Percentiles rank a stretch among this genome's conserved stretches.
Evolutionary conservation across 2,329 filamentous ascomycete species (phyloP).

Genomic region (Calonectria hongkongensis): DNA sequence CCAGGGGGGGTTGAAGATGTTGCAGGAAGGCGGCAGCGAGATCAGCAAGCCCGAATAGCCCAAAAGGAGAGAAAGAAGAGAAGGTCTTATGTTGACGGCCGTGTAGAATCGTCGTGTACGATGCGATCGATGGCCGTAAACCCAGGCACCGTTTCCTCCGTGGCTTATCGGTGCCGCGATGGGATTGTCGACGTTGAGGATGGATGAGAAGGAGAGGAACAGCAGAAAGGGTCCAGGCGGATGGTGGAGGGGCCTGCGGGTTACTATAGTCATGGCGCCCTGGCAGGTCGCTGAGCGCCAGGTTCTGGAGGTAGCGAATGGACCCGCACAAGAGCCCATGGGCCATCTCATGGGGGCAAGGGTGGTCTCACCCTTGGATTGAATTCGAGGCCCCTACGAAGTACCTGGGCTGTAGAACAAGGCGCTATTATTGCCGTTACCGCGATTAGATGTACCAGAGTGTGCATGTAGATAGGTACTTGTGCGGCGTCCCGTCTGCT

Average conservation of each 20-base stretch:
- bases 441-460: conserved; percentile 24
- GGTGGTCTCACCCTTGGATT: conserved; percentile 39
- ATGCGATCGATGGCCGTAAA: conserved; percentile 43
- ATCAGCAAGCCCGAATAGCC: conserved; percentile 40
- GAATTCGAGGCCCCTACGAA: conserved; percentile 40
- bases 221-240: conserved; percentile 46
- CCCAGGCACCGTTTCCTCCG: conserved; percentile 47
- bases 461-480: conserved; percentile 23
- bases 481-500: conserved; percentile 32
- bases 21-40: conserved; percentile 46
- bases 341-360: conserved; percentile 29
- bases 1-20: conserved; percentile 39
- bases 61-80: conserved; percentile 39
- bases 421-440: conserved; percentile 35
- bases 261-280: conserved; percentile 52
- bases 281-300: conserved; percentile 34
- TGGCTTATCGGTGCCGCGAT: conserved; percentile 47
- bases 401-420: conserved; percentile 25
- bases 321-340: conserved; percentile 35
- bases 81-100: conserved; percentile 31
- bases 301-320: conserved; percentile 29
- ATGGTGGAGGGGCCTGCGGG: conserved; percentile 50
- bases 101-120: conserved; percentile 41
- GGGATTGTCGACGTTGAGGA: conserved; percentile 46
- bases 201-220: conserved; percentile 45